Conservation (phyloP, 23 red algal genomes). For the Agarophyton chilense region DNA sequence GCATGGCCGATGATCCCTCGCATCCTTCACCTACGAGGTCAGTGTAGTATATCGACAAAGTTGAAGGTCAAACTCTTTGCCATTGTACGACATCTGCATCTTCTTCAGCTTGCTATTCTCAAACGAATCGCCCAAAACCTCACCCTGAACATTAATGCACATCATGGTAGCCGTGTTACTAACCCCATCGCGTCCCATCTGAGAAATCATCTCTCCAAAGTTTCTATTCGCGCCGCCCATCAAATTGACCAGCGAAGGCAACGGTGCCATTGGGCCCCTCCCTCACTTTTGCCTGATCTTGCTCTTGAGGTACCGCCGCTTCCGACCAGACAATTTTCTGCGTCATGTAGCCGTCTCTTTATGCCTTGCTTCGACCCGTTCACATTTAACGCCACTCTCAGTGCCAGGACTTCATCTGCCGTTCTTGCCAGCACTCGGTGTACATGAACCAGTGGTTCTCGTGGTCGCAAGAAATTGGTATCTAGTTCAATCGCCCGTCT, state of each 20-base stretch:
- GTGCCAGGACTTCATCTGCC: constrained; percentile 49
- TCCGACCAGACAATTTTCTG: background rate
- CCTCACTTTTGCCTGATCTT: background rate
- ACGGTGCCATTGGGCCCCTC: background rate
- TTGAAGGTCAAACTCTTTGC: no score
- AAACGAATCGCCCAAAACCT: constrained; percentile 23
- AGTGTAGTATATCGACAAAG: no score
- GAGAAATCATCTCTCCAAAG: constrained; percentile 20
- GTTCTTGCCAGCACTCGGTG: constrained; percentile 70
- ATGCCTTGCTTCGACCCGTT: constrained; percentile 28
- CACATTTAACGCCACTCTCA: constrained; percentile 38
- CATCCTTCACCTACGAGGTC: no score
- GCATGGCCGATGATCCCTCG: no score
- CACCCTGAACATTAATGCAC: constrained; percentile 3
- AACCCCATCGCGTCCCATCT: constrained; percentile 6
- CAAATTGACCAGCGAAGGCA: background rate
- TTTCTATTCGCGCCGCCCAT: background rate
- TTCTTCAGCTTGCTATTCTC: constrained; percentile 14
- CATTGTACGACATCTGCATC: no score
- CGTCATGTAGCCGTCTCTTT: background rate
- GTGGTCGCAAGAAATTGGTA: constrained; percentile 59
- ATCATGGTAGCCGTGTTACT: constrained; percentile 15
- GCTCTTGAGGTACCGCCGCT: background rate
- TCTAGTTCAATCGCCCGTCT: constrained; percentile 69
- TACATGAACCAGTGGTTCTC: constrained; percentile 76